These are phyloP conservation scores for Paraconiothyrium brasiliense DNA, from an alignment of 2,329 filamentous ascomycete genomes.

Conservation along the genomic window DNA sequence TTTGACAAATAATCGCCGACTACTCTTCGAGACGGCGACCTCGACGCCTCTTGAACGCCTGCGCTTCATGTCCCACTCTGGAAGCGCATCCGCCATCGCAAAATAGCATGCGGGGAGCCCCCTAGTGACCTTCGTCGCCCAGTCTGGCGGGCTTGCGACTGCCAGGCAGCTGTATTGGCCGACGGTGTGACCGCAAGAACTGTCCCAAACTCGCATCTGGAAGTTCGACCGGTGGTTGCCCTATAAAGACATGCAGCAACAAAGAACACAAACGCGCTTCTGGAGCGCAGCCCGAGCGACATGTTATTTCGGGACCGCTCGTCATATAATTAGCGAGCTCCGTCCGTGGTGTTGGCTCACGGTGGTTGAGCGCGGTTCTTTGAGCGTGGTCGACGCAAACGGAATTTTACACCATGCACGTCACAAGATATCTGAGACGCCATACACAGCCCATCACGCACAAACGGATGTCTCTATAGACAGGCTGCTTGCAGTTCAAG, in stretches of 20 bases:
- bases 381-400: constrained; percentile 3
- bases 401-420: neutral
- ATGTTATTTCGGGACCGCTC: neutral
- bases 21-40: constrained; percentile 1
- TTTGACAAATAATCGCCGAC: neutral
- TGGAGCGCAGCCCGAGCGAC: neutral
- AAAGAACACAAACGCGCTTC: neutral
- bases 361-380: constrained; percentile 4
- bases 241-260: neutral
- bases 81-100: neutral
- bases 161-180: neutral
- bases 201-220: neutral
- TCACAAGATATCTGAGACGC: neutral
- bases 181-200: neutral
- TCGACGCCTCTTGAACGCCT: constrained; percentile 8
- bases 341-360: constrained; percentile 1
- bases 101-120: neutral
- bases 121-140: neutral
- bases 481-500: neutral
- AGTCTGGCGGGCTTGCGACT: neutral
- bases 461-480: neutral
- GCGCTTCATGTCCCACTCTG: constrained; percentile 3
- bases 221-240: neutral
- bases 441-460: neutral
- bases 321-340: neutral